Evolutionary conservation across 176 grass and related monocot species (phyloP), one percentile per base, ranked within the genome.

Genomic region (Phyllostachys edulis): DNA sequence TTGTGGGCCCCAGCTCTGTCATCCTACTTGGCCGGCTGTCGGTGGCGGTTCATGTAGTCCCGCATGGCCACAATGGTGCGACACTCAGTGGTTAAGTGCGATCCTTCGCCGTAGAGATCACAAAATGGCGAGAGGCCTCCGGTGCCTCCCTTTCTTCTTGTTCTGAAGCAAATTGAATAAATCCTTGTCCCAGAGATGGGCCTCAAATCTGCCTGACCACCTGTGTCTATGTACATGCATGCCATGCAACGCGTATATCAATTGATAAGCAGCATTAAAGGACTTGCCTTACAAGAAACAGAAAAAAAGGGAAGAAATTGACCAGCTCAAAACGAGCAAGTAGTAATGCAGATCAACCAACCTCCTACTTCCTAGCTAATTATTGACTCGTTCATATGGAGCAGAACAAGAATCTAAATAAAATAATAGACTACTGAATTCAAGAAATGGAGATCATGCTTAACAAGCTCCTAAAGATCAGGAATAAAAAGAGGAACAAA

Each of bases 131-230:
- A n/a, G n/a, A n/a, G n/a, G n/a, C n/a, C n/a, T n/a, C n/a, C n/a
- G n/a, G n/a, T n/a, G 96, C 85, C 87, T 95, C 67, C 96, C 96
- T 89, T 92, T 99, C 89, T 94, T 99, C 88, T 99, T 99, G 85
- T 88, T 99, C 7, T 96, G 4, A 5, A 37, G 23, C 20, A 82
- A 64, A 73, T 88, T 87, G 91, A 87, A 88, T 80, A 87, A 96
- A 38, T 99, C 84, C 78, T 96, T 99, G 79, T 99, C 93, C 96
- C 96, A 29, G 23, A 99, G 80, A 86, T 99, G 96, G 23, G 93
- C 96, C 83, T 99, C 96, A 76, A 87, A 99, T 29, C 91, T 92
- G 63, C 29, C 93, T 20, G 93, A 92, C 93, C 89, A 92, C 91
- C 96, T 88, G 69, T 99, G 96, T 88, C 96, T 99, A 45, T 60